Base-by-base conservation (phyloP, 106 monocot genomes). In the Acorus calamus region DNA sequence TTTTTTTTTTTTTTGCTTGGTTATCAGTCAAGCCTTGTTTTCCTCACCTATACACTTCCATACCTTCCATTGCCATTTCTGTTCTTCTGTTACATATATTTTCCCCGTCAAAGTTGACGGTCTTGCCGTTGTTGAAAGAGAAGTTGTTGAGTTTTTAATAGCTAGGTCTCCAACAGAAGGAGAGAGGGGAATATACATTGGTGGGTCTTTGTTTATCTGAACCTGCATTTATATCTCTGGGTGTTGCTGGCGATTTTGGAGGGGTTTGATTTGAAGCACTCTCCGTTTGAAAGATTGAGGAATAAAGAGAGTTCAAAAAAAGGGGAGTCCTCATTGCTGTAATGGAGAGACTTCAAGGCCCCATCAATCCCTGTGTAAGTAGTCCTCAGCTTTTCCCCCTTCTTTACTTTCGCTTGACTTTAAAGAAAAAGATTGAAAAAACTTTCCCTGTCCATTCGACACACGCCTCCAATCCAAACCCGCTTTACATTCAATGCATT, bases 351-450 rank as follows among this genome's bases (percentile, higher is more conserved):
- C 68, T 75, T 47, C 70, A 55, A 53, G 71, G 61, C 10, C 62
- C 50, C 68, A 68, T 67, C 47, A 68, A 46, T 50, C 46, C 68
- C 58, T 52, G 63, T 58, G 78, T 78, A 73, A 73, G 78, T 56
- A 43, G 8, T 55, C 44, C 44, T 44, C 53, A 10, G 0, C 42
- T 66, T 42, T 67, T 44, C 61, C 54, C 49, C 13, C 49, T 42
- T 54, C 54, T 61, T 53, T 5, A 46, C 47, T 11, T 58, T 44
- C 7, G 10, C 53, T 54, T 52, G 41, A 11, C 8, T 41, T 42
- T n/a, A 10, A 44, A 11, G 8, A 41, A 12, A 46, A 56, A 46
- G n/a, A 14, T 44, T 43, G 56, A 56, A 43, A 14, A 46, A 8
- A 7, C 67, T 50, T 69, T 58, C 11, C 59, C 8, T 59, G 50